Conservation (phyloP, 805 yeast species). For the Pichia californica region DNA sequence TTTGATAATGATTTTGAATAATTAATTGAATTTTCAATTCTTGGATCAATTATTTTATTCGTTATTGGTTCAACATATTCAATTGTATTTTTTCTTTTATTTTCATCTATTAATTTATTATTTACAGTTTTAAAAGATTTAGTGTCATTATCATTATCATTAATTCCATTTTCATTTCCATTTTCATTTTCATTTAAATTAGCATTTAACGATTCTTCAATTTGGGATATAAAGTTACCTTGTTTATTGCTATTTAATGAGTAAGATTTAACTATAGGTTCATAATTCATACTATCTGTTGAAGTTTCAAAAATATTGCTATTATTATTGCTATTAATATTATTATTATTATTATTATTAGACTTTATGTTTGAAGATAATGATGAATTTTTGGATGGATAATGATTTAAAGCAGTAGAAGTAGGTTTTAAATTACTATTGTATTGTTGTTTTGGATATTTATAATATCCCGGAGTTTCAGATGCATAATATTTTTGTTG, state of each 20-base stretch:
- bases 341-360: not conserved
- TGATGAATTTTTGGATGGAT: too few relatives aligned
- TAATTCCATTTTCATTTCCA: too few relatives aligned
- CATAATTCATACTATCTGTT: too few relatives aligned
- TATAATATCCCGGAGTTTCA: not conserved
- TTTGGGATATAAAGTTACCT: slow-evolving; percentile 2
- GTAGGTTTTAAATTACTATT: not conserved
- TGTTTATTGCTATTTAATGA: not conserved
- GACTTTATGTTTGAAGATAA: not conserved
- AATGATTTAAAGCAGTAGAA: not conserved
- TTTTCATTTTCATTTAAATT: too few relatives aligned
- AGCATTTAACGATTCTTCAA: not conserved
- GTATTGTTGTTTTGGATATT: not conserved
- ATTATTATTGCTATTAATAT: too few relatives aligned
- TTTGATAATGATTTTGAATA: slow-evolving; percentile 10
- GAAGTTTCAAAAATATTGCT: too few relatives aligned
- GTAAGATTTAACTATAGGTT: slow-evolving; percentile 5
- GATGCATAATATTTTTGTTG: not conserved
- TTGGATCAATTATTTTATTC: slow-evolving; percentile 17
- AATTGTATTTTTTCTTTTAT: not conserved
- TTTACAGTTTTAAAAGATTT: slow-evolving; percentile 4
- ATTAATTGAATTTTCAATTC: slow-evolving; percentile 9
- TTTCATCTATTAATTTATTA: not conserved
- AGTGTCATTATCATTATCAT: not conserved
- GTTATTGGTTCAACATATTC: slow-evolving; percentile 8